Evolutionary conservation across 1,284 basidiomycete species (phyloP).

Genomic region (Pseudozyma tsukubaensis): DNA sequence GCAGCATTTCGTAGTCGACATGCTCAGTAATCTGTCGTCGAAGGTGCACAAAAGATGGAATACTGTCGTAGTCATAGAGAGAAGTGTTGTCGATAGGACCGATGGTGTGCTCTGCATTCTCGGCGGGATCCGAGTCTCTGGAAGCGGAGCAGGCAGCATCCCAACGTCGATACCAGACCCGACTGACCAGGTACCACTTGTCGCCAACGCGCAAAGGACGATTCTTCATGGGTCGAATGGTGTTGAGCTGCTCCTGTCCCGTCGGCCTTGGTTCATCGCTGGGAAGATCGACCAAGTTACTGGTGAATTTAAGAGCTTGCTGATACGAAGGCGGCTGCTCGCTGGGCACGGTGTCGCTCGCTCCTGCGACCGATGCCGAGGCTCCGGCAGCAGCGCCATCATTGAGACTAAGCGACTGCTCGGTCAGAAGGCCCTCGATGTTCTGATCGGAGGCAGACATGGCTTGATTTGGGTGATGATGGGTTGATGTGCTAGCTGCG

Average conservation of each 20-base stretch:
- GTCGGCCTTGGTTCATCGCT: conserved; percentile 18
- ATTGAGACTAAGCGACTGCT: conserved; percentile 41
- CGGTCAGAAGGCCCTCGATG: conserved; percentile 50
- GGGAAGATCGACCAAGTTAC: background rate
- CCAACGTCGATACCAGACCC: conserved; percentile 81
- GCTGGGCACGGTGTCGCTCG: background rate
- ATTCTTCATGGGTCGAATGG: conserved; percentile 46
- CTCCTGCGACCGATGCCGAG: background rate
- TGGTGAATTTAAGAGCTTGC: conserved; percentile 13
- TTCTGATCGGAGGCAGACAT: conserved; percentile 39
- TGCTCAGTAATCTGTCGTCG: conserved; percentile 74
- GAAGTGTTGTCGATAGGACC: conserved; percentile 80
- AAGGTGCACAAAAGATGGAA: conserved; percentile 48
- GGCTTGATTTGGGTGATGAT: background rate
- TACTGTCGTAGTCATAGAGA: conserved; percentile 72
- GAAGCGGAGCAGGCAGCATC: conserved; percentile 77
- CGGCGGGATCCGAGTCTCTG: conserved; percentile 76
- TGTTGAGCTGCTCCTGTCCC: conserved; percentile 40
- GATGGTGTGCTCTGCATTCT: conserved; percentile 74
- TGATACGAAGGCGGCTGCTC: conserved; percentile 40
- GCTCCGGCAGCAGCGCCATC: conserved; percentile 21
- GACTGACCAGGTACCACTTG: conserved; percentile 81
- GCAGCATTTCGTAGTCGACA: conserved; percentile 82
- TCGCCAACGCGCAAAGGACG: conserved; percentile 74
- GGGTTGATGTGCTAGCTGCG: too few species aligned